phyloP scores from a whole-genome alignment of 1,284 basidiomycete species.

The Rhodotorula sp. region DNA sequence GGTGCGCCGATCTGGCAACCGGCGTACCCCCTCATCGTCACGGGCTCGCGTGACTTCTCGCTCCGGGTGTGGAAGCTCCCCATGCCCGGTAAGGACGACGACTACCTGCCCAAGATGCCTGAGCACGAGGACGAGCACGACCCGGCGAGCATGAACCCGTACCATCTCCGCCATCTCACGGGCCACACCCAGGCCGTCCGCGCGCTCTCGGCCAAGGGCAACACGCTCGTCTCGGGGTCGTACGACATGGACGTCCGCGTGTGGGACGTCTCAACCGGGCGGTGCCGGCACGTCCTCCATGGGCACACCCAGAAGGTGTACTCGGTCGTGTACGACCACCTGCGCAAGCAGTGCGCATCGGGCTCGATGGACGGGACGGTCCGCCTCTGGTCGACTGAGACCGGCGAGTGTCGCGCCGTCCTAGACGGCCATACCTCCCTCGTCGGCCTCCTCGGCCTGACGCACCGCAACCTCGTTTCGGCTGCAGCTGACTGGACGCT shows the following conservation, averaged over 20 bases:
- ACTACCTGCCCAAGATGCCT: constrained; percentile 46
- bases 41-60: constrained; percentile 87
- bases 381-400: constrained; percentile 83
- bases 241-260: constrained; percentile 91
- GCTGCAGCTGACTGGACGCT: constrained; percentile 91
- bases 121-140: constrained; percentile 20
- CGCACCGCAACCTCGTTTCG: constrained; percentile 82
- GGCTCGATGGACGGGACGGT: constrained; percentile 97
- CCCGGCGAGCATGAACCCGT: constrained; percentile 64
- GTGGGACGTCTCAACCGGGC: constrained; percentile 90
- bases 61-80: constrained; percentile 88
- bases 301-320: constrained; percentile 89
- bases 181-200: constrained; percentile 90
- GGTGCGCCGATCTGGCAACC: constrained; percentile 55
- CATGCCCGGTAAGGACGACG: constrained; percentile 69
- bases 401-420: constrained; percentile 74
- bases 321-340: constrained; percentile 64
- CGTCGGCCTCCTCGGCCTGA: constrained; percentile 54
- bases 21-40: constrained; percentile 74
- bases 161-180: constrained; percentile 77
- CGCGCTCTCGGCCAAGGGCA: constrained; percentile 83
- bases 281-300: constrained; percentile 73
- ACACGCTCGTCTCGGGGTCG: constrained; percentile 88
- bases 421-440: constrained; percentile 55
- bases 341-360: constrained; percentile 81